A percentile compares a stretch with the other conserved stretches of the same genome.
These are phyloP conservation scores for Penicillium egyptiacum DNA, from an alignment of 495 filamentous ascomycete genomes.

Conservation along the genomic window DNA sequence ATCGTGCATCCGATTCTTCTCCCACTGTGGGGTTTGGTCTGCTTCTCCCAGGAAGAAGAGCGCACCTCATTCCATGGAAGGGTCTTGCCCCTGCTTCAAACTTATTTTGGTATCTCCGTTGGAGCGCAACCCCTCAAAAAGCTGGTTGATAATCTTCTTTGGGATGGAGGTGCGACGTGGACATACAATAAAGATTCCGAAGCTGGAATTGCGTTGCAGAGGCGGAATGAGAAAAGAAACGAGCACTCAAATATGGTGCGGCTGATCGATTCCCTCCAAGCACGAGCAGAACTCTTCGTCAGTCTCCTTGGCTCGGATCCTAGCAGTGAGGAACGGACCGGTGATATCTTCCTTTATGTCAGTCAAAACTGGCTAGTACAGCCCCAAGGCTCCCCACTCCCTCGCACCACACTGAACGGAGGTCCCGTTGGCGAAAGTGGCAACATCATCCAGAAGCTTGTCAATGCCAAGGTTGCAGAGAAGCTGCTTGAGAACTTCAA, in stretches of 20 bases:
- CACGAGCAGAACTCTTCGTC: conserved; percentile 52
- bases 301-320: conserved; percentile 53
- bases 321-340: conserved; percentile 56
- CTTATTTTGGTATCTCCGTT: conserved; percentile 51
- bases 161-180: conserved; percentile 51
- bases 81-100: conserved; percentile 38
- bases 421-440: conserved; percentile 35
- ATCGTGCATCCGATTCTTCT: conserved; percentile 62
- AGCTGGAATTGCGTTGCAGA: conserved; percentile 39
- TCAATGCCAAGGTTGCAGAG: conserved; percentile 64
- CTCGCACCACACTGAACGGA: background rate
- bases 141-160: conserved; percentile 52
- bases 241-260: conserved; percentile 37
- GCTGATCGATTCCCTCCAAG: conserved; percentile 40
- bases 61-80: conserved; percentile 31
- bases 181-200: conserved; percentile 38
- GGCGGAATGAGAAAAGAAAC: conserved; percentile 17
- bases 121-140: conserved; percentile 44
- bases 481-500: conserved; percentile 66
- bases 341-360: conserved; percentile 62
- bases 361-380: conserved; percentile 61
- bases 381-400: conserved; percentile 4
- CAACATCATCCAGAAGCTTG: conserved; percentile 49
- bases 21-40: conserved; percentile 67
- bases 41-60: conserved; percentile 48